These are phyloP conservation scores for Silene vulgaris DNA, from an alignment of 179 eudicot species.

Conservation along the genomic window DNA sequence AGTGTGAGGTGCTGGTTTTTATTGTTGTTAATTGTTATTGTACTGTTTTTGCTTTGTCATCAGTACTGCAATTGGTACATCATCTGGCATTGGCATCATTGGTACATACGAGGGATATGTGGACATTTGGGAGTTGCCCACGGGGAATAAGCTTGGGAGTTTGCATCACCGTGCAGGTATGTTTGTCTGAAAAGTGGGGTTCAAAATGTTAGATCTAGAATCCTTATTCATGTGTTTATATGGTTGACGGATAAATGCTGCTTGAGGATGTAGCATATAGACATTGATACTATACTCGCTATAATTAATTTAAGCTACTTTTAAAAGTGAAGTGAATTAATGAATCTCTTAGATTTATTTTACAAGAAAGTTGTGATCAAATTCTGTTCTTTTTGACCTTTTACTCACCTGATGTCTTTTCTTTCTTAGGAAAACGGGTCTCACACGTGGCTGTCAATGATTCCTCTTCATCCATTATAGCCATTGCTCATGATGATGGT, in stretches of 20 bases:
- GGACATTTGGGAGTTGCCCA: constrained; percentile 71
- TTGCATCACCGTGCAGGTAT: constrained; percentile 63
- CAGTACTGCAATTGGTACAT: constrained; percentile 60
- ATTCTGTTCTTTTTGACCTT: neutral
- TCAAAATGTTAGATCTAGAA: neutral
- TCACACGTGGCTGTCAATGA: constrained; percentile 53
- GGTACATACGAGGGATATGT: constrained; percentile 67
- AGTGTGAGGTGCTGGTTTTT: neutral
- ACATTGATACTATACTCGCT: neutral
- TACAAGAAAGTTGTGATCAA: neutral
- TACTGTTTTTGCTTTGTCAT: constrained; percentile 16
- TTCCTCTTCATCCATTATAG: constrained; percentile 46
- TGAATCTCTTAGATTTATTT: neutral
- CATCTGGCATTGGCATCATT: constrained; percentile 68
- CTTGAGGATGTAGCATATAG: neutral
- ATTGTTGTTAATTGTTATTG: constrained; percentile 4
- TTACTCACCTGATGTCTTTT: neutral
- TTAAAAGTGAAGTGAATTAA: neutral
- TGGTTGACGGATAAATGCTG: neutral
- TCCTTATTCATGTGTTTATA: neutral
- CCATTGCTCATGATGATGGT: constrained; percentile 51
- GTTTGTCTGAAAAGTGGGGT: neutral
- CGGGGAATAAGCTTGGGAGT: constrained; percentile 49
- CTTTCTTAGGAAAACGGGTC: constrained; percentile 42
- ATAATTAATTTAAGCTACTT: too few relatives aligned